Evolutionary conservation across 305 asterid species (phyloP), one percentile per base, ranked within the genome.

Genomic region (Lippia alba): DNA sequence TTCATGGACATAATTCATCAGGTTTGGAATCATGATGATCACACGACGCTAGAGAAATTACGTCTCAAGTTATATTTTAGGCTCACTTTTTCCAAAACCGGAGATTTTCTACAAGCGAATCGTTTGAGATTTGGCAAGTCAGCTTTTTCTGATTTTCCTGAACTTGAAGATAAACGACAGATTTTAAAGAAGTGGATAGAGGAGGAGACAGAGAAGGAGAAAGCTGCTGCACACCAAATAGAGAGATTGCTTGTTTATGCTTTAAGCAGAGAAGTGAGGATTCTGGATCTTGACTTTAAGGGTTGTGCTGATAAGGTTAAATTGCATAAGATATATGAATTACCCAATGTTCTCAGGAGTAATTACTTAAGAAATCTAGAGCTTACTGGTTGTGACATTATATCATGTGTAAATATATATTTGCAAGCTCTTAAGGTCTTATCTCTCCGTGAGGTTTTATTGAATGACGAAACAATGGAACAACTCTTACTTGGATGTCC

Each of bases 281-380:
- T 71, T 24, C 51, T 53, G 76, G 64, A 71, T 53, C 32, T 71
- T 62, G 33, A 71, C 61, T 62, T 41, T 5, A 8, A 30, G 70
- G 75, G 57, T 18, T 62, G 75, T 34, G 39, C 0, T 0, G n/a
- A 0, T 0, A 0, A 4, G 46, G 34, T 48, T 18, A 48, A 39
- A 0, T 62, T 45, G 20, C 1, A 4, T 16, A n/a, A 46, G 5
- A 14, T 9, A 10, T 71, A 41, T 55, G 48, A 20, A 20, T 39
- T 63, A 36, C 64, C 76, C 0, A 34, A 62, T 71, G 36, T 53
- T 61, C 61, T 71, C 33, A 51, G 64, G 17, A 62, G 69, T 54
- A 53, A 41, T 19, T 71, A 54, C 56, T 55, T 71, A 14, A 71
- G 48, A 24, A n/a, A 63, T 20, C 49, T 71, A n/a, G 24, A 14